Conservation (phyloP, 2,329 filamentous ascomycete species). For the Corynespora cassiicola region DNA sequence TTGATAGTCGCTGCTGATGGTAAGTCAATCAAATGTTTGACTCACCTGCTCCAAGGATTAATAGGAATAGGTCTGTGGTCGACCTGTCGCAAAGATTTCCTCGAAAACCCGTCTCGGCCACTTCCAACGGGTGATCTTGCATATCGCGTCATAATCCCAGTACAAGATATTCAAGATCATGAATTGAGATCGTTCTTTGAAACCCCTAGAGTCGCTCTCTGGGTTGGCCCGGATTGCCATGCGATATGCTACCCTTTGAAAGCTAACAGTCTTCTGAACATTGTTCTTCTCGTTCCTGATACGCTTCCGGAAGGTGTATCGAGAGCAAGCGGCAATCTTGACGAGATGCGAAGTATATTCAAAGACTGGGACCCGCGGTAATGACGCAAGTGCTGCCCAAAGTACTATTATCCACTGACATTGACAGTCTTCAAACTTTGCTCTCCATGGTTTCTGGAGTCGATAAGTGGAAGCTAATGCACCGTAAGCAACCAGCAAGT, state of each 20-base stretch:
- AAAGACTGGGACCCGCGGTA: conserved; percentile 66
- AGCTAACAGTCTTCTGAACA: conserved; percentile 64
- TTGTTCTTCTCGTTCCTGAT: conserved; percentile 69
- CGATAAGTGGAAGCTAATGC: conserved; percentile 72
- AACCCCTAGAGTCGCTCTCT: conserved; percentile 62
- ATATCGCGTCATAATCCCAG: conserved; percentile 63
- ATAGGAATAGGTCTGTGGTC: conserved; percentile 67
- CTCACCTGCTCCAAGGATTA: conserved; percentile 39
- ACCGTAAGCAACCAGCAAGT: conserved; percentile 25
- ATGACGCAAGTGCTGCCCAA: conserved; percentile 40
- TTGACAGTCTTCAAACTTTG: conserved; percentile 47
- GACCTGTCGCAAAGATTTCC: conserved; percentile 56
- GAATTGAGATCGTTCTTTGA: conserved; percentile 57
- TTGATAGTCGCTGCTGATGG: conserved; percentile 68
- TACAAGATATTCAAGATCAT: conserved; percentile 59
- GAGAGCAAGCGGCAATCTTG: conserved; percentile 58
- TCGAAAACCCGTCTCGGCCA: conserved; percentile 56
- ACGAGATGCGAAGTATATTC: conserved; percentile 67
- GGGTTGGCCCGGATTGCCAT: conserved; percentile 66
- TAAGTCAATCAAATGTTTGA: conserved; percentile 55
- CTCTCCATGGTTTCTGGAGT: conserved; percentile 60
- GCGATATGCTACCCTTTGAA: conserved; percentile 66
- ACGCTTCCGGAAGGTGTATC: conserved; percentile 60
- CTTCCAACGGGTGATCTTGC: conserved; percentile 67
- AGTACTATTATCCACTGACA: conserved; percentile 54